Percentiles rank a stretch among this genome's conserved stretches.
Evolutionary conservation across 345 rosid species (phyloP).

Genomic region (Eucalyptus shirleyi): DNA sequence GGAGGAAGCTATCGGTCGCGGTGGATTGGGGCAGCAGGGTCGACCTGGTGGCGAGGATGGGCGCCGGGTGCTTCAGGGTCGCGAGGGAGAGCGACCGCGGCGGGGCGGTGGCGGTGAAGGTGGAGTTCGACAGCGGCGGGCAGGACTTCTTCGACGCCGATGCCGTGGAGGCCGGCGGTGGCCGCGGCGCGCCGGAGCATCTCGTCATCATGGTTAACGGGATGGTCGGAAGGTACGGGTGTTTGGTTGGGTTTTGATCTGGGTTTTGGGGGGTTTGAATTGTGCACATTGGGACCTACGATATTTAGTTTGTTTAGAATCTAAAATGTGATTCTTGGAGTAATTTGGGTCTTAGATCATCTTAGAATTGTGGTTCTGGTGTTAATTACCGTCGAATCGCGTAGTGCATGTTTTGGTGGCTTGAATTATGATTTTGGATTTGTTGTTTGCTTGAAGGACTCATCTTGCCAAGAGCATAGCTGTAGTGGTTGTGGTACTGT

Average conservation of each 20-base stretch:
- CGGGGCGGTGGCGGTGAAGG: not conserved
- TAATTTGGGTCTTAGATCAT: not conserved
- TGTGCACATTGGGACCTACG: not conserved
- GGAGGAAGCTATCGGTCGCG: not conserved
- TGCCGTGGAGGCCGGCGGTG: conserved; percentile 6
- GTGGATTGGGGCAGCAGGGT: conserved; percentile 10
- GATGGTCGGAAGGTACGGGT: conserved; percentile 53
- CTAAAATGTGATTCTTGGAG: not conserved
- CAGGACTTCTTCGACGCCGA: conserved; percentile 39
- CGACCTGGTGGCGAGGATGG: conserved; percentile 24
- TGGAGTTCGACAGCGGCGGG: conserved; percentile 60
- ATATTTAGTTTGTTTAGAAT: not conserved
- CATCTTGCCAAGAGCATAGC: not conserved
- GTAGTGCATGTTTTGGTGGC: not conserved
- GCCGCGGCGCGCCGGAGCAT: conserved; percentile 37
- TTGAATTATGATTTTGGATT: not conserved
- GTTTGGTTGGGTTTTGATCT: not conserved
- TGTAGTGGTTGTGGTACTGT: not conserved
- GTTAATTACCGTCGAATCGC: not conserved
- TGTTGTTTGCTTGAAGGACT: not conserved
- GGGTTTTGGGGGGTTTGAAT: not conserved
- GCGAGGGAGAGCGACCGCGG: not conserved
- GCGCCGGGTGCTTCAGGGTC: conserved; percentile 38
- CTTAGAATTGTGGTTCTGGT: not conserved
- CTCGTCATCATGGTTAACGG: conserved; percentile 88